Evolutionary conservation across 352 stramenopile species (phyloP).

Genomic region (Globisporangium emineosum): DNA sequence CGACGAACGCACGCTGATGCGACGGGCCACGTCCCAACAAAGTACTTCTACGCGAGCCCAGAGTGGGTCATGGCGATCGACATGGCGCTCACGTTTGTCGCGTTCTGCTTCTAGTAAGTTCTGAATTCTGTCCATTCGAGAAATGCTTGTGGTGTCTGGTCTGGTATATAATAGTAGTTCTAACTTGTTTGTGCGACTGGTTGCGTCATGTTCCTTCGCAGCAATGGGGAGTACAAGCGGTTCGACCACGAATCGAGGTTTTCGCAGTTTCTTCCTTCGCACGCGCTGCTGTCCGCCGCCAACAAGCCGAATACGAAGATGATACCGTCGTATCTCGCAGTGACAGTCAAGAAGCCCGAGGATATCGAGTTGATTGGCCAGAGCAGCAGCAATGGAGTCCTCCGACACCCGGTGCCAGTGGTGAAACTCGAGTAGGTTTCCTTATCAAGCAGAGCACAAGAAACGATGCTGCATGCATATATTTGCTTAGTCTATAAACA

Average conservation of each 20-base stretch:
- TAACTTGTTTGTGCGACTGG: neutral
- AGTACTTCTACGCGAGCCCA: constrained; percentile 46
- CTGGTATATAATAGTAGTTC: too few relatives aligned
- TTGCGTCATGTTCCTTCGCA: neutral
- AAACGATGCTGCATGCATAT: too few relatives aligned
- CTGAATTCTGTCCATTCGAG: neutral
- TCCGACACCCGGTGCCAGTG: neutral
- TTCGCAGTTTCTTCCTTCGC: neutral
- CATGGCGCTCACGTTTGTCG: constrained; percentile 33
- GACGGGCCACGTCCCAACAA: constrained; percentile 25
- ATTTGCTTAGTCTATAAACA: too few relatives aligned
- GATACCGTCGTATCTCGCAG: neutral
- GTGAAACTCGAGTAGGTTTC: neutral
- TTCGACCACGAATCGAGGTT: constrained; percentile 17
- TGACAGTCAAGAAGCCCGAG: neutral
- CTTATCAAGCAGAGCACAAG: too few relatives aligned
- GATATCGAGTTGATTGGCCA: neutral
- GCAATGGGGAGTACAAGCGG: constrained; percentile 35
- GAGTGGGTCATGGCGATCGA: constrained; percentile 52
- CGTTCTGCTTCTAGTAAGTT: constrained; percentile 31
- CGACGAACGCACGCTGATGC: constrained; percentile 31
- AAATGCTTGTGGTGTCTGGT: neutral
- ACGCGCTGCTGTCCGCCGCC: neutral
- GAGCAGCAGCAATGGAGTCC: neutral
- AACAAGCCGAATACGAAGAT: neutral